Evolutionary conservation across 257 asterid genomes (phyloP).

Genomic region (Gynochthodes officinalis): DNA sequence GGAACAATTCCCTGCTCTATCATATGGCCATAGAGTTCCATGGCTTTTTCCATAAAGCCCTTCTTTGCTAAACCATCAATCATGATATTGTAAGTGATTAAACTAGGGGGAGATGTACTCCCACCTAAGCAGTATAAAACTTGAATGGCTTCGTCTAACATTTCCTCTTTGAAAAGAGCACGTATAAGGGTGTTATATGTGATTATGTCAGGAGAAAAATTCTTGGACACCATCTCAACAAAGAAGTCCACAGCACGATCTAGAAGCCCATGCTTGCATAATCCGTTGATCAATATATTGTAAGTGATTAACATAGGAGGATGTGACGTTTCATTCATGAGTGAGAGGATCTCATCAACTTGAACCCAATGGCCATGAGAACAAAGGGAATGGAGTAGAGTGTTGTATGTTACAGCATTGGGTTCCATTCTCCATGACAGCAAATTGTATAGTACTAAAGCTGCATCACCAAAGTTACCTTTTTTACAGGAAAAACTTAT

Average conservation of each 20-base stretch:
- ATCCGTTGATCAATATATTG: constrained; percentile 68
- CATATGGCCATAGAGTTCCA: constrained; percentile 66
- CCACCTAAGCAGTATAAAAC: constrained; percentile 39
- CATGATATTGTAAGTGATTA: constrained; percentile 68
- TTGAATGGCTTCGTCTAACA: constrained; percentile 63
- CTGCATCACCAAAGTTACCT: constrained; percentile 53
- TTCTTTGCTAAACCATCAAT: constrained; percentile 75
- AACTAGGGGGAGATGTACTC: constrained; percentile 51
- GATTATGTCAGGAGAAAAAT: constrained; percentile 58
- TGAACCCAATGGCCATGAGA: constrained; percentile 51
- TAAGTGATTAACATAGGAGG: constrained; percentile 64
- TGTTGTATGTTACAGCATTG: constrained; percentile 67
- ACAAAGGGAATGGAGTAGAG: constrained; percentile 75
- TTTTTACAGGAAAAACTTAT: constrained; percentile 59
- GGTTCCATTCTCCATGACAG: constrained; percentile 70
- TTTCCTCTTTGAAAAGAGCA: constrained; percentile 56
- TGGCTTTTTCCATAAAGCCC: constrained; percentile 65
- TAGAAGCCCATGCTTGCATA: constrained; percentile 69
- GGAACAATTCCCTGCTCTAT: constrained; percentile 52
- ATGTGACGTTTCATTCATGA: constrained; percentile 59
- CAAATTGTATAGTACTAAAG: constrained; percentile 43
- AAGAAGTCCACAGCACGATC: constrained; percentile 68
- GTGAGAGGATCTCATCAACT: constrained; percentile 52
- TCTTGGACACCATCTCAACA: constrained; percentile 49
- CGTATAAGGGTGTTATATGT: constrained; percentile 80